Conservation (phyloP, 2,329 filamentous ascomycete species). For the Aurifilum marmelostoma region DNA sequence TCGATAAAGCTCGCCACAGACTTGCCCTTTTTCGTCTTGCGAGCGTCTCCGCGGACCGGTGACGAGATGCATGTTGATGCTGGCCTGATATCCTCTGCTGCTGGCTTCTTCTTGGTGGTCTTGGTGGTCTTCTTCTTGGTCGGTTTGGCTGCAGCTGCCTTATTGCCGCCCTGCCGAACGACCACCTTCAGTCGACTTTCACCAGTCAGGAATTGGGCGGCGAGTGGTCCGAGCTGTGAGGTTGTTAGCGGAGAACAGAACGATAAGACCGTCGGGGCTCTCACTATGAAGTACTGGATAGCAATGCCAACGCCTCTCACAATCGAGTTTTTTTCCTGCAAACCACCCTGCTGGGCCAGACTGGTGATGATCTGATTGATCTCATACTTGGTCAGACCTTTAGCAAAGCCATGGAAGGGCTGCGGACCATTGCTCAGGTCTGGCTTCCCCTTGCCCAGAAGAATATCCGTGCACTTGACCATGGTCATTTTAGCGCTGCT, state of each 20-base stretch:
- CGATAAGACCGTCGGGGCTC: slow-evolving; percentile 37
- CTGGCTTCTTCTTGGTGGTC: slow-evolving; percentile 34
- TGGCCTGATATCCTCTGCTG: slow-evolving; percentile 27
- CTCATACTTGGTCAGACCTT: slow-evolving; percentile 71
- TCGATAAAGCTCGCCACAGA: slow-evolving; percentile 29
- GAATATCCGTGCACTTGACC: slow-evolving; percentile 80
- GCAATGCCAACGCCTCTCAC: slow-evolving; percentile 58
- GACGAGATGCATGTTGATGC: slow-evolving; percentile 58
- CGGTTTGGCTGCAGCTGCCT: slow-evolving; percentile 36
- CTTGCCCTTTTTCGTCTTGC: slow-evolving; percentile 42
- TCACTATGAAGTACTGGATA: slow-evolving; percentile 71
- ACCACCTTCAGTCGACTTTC: slow-evolving; percentile 49
- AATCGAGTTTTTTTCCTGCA: slow-evolving; percentile 69
- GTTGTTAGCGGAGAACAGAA: not conserved
- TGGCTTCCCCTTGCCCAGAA: slow-evolving; percentile 70
- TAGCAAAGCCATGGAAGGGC: slow-evolving; percentile 67
- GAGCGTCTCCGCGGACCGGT: slow-evolving; percentile 44
- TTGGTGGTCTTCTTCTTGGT: slow-evolving; percentile 41
- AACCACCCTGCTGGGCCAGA: slow-evolving; percentile 72
- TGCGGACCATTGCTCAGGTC: slow-evolving; percentile 56
- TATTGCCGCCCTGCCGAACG: slow-evolving; percentile 42
- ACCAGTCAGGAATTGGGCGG: slow-evolving; percentile 45
- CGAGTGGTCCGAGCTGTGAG: slow-evolving; percentile 20
- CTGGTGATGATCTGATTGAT: slow-evolving; percentile 82
- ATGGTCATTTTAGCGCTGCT: slow-evolving; percentile 68